Evolutionary conservation across 225 moss, liverwort and hornwort genomes (phyloP).

Genomic region (Bryoerythrophyllum caledonicum): DNA sequence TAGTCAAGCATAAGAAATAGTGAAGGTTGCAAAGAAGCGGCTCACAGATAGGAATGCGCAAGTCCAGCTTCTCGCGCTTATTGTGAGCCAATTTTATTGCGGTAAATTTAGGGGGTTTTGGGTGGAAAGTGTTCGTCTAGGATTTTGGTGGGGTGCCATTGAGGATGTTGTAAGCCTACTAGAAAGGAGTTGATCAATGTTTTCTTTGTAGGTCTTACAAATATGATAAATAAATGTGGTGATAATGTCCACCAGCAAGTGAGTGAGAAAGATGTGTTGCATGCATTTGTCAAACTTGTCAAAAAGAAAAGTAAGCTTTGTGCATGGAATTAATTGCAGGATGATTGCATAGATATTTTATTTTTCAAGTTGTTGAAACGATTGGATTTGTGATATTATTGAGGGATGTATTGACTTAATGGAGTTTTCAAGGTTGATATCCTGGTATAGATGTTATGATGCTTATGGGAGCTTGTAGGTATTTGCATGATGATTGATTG

Average conservation of each 20-base stretch:
- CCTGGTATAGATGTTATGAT: constrained; percentile 53
- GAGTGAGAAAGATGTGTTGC: constrained; percentile 76
- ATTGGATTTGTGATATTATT: not conserved
- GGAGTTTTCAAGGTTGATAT: constrained; percentile 59
- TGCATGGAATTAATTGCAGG: not conserved
- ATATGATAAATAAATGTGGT: constrained; percentile 83
- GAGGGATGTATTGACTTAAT: not conserved
- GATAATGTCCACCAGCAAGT: constrained; percentile 81
- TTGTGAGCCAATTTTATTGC: constrained; percentile 34
- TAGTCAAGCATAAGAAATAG: constrained; percentile 74
- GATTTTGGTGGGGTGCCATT: not conserved
- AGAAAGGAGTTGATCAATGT: too few species aligned
- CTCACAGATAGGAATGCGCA: constrained; percentile 56
- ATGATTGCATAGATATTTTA: not conserved
- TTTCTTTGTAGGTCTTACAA: constrained; percentile 69
- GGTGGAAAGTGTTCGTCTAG: not conserved
- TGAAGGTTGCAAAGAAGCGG: constrained; percentile 73
- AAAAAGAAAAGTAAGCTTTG: constrained; percentile 61
- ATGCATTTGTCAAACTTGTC: constrained; percentile 76
- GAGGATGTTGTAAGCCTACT: not conserved
- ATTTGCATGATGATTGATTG: too few species aligned
- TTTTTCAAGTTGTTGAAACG: not conserved
- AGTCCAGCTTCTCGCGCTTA: constrained; percentile 72
- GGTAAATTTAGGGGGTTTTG: not conserved
- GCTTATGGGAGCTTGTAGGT: too few species aligned